Base-by-base conservation (phyloP, 345 rosid genomes). In the Reutealis trisperma region DNA sequence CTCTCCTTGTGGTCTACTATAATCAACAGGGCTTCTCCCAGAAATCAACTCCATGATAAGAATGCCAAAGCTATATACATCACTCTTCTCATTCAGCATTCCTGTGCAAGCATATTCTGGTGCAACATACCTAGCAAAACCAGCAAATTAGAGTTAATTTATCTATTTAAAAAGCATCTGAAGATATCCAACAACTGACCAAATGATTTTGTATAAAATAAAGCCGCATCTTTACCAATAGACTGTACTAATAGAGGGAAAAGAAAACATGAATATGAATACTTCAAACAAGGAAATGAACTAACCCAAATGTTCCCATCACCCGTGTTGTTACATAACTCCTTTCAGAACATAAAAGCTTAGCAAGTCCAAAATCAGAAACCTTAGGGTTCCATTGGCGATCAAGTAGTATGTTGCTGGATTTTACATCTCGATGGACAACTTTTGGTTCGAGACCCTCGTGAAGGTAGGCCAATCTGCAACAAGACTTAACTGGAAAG, bases 361-460 rank as follows among this genome's bases (percentile, higher is more conserved):
- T 95, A 64, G 99, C 99, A 9, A 95, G 99, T 47, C 99, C 98
- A 77, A 95, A 95, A 89, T 95, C 99, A 15, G 99, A 95, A 55
- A 95, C 95, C 84, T 90, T 95, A 18, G 98, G 58, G 73, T 91
- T 87, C 99, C 98, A 95, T 32, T 89, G 97, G 69, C 86, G 88
- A 85, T 95, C 99, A 70, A 95, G 90, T 72, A 95, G 84, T 75
- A 95, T 92, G 87, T 95, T 95, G 73, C 96, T 88, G 54, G 98
- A 92, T 80, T 95, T 95, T 52, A 95, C 91, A 80, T 95, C 99
- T 32, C 98, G 86, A 55, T 95, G 99, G 74, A 95, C 99, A 25
- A 95, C 99, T 83, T 95, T 95, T 0, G 99, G 99, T 85, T 95
- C 99, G 75, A 95, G 98, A 78, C 99, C 99, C 79, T 95, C 99